Evolutionary conservation across 768 basidiomycete species (phyloP).

Genomic region (Tylopilus rubrobrunneus): DNA sequence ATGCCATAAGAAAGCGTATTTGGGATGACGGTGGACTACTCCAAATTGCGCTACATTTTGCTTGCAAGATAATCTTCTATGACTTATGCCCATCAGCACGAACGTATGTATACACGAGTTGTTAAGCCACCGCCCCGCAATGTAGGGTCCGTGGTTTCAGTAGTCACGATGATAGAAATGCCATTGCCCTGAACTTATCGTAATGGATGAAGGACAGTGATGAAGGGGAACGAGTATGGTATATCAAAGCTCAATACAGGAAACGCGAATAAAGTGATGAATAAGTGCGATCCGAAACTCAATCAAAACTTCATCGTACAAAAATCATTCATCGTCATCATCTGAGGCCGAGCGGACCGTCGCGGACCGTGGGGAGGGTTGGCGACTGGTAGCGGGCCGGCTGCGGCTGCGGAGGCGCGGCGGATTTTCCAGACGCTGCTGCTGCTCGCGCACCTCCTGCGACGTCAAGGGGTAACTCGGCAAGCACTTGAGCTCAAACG

Average conservation of each 20-base stretch:
- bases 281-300: conserved; percentile 18
- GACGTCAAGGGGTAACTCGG: conserved; percentile 44
- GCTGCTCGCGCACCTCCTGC: conserved; percentile 46
- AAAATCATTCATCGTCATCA: conserved; percentile 10
- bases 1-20: neutral
- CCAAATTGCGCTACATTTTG: neutral
- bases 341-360: conserved; percentile 9
- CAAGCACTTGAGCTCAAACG: conserved; percentile 55
- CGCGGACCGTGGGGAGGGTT: conserved; percentile 17
- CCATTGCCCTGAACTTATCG: neutral
- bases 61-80: neutral
- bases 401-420: conserved; percentile 21
- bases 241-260: neutral
- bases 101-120: neutral
- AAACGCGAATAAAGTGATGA: conserved; percentile 24
- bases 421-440: conserved; percentile 26
- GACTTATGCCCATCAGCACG: neutral
- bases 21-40: neutral
- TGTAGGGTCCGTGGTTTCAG: neutral
- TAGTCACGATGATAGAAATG: neutral
- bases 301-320: neutral
- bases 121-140: neutral
- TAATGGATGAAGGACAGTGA: neutral
- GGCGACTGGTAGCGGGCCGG: conserved; percentile 13
- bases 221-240: neutral